Percentiles rank a stretch among this genome's conserved stretches.
phyloP scores from a whole-genome alignment of 371 early-diverging fungal genomes.

The Basidiobolus meristosporus region DNA sequence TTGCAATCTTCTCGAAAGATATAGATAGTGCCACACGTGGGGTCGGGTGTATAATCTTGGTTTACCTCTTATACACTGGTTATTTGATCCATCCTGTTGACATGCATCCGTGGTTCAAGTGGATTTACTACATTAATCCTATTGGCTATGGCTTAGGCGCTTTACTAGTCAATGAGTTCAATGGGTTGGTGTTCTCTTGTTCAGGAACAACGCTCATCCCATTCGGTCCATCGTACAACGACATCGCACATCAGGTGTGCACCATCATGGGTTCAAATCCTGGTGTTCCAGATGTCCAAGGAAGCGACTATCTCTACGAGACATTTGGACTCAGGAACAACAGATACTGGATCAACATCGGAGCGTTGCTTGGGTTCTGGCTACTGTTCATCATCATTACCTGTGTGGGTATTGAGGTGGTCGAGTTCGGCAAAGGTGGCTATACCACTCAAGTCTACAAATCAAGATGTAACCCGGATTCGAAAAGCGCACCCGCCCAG shows the following conservation, averaged over 20 bases:
- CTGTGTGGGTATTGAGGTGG: slow-evolving; percentile 23
- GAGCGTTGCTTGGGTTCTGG: slow-evolving; percentile 26
- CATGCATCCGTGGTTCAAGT: slow-evolving; percentile 52
- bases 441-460: slow-evolving; percentile 26
- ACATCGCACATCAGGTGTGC: slow-evolving; percentile 25
- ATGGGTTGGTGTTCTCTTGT: slow-evolving; percentile 12
- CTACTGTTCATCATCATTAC: slow-evolving; percentile 21
- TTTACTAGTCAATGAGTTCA: slow-evolving; percentile 41
- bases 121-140: slow-evolving; percentile 51
- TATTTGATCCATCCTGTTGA: slow-evolving; percentile 31
- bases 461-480: too few relatives aligned
- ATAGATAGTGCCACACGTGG: slow-evolving; percentile 29
- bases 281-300: slow-evolving; percentile 16
- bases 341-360: slow-evolving; percentile 33
- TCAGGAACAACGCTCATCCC: slow-evolving; percentile 14
- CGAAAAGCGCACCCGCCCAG: too few relatives aligned
- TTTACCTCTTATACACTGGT: slow-evolving; percentile 32
- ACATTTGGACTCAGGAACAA: slow-evolving; percentile 18
- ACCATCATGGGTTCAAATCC: slow-evolving; percentile 22
- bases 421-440: slow-evolving; percentile 26
- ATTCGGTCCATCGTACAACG: slow-evolving; percentile 16
- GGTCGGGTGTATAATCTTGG: slow-evolving; percentile 25
- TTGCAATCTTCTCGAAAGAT: slow-evolving; percentile 28
- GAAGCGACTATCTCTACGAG: slow-evolving; percentile 21
- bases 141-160: slow-evolving; percentile 43